Percentiles rank a stretch among this genome's conserved stretches.
Conservation (phyloP, 2,329 filamentous ascomycete species). For the Pseudogymnoascus sp. region DNA sequence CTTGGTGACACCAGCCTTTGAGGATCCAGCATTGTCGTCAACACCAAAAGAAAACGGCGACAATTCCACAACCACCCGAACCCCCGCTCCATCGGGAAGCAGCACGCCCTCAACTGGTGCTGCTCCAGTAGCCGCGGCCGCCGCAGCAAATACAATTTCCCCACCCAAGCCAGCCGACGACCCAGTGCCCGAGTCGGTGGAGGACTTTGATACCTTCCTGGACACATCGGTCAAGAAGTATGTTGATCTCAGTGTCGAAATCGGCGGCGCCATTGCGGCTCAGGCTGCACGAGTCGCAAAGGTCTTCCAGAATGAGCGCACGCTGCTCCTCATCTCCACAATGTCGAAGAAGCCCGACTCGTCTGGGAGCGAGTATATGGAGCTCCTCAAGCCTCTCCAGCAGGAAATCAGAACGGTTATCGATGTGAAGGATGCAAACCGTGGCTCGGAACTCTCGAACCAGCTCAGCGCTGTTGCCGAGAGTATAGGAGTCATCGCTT, state of each 20-base stretch:
- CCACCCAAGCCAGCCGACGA: conserved; percentile 40
- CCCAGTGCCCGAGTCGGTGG: conserved; percentile 66
- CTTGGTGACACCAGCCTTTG: conserved; percentile 71
- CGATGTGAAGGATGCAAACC: conserved; percentile 74
- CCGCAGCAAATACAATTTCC: conserved; percentile 34
- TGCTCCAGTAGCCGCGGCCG: conserved; percentile 36
- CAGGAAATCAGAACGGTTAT: conserved; percentile 71
- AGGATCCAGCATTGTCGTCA: conserved; percentile 47
- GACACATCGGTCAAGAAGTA: conserved; percentile 68
- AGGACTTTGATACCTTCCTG: conserved; percentile 81
- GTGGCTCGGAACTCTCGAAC: conserved; percentile 66
- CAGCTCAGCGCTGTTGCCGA: conserved; percentile 84
- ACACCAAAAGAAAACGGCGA: conserved; percentile 43
- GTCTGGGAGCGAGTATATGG: conserved; percentile 54
- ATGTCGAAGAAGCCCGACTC: conserved; percentile 89
- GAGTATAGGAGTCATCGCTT: conserved; percentile 80
- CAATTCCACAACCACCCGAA: conserved; percentile 30
- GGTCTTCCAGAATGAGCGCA: conserved; percentile 77
- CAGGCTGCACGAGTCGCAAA: conserved; percentile 56
- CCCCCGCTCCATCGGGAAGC: conserved; percentile 23
- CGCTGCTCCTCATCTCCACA: conserved; percentile 79
- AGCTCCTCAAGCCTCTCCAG: conserved; percentile 81
- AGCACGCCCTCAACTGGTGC: conserved; percentile 21
- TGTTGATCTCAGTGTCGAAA: conserved; percentile 66
- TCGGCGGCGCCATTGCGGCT: conserved; percentile 71